Conservation (phyloP, 768 basidiomycete genomes). For the Neoboletus magnificus region DNA sequence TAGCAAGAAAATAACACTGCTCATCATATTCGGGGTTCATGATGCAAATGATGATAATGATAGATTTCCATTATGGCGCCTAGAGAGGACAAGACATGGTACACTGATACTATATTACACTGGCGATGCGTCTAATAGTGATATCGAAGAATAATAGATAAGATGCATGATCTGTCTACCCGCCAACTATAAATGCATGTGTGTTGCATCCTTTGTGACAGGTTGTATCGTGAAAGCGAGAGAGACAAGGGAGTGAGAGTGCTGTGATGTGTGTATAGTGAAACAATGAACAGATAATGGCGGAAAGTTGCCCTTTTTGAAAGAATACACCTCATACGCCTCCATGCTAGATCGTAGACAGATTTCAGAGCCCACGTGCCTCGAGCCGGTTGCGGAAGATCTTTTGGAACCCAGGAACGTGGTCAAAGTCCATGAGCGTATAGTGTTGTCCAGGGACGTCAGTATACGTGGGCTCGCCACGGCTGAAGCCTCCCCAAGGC, state of each 20-base stretch:
- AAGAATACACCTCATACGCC: background rate
- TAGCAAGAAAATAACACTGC: no score
- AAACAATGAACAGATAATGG: background rate
- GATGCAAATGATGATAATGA: no score
- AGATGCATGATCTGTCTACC: background rate
- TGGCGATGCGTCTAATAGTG: background rate
- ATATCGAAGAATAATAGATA: background rate
- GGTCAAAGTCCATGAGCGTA: conserved; percentile 32
- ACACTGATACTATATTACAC: background rate
- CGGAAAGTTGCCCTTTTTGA: background rate
- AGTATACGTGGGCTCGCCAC: conserved; percentile 19
- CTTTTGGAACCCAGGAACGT: conserved; percentile 30
- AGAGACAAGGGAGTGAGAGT: no score
- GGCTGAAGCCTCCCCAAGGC: conserved; percentile 25
- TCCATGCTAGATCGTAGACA: background rate
- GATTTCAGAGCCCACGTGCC: conserved; percentile 21
- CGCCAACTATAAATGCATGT: background rate
- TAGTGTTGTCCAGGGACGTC: conserved; percentile 31
- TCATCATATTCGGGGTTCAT: no score
- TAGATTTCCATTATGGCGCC: no score
- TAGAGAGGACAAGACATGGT: background rate
- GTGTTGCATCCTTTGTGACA: background rate
- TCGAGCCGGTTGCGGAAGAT: conserved; percentile 27
- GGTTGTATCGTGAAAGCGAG: background rate
- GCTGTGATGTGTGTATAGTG: background rate